These are phyloP conservation scores for Chlorella variabilis DNA, from an alignment of 163 green algal species.

Conservation along the genomic window DNA sequence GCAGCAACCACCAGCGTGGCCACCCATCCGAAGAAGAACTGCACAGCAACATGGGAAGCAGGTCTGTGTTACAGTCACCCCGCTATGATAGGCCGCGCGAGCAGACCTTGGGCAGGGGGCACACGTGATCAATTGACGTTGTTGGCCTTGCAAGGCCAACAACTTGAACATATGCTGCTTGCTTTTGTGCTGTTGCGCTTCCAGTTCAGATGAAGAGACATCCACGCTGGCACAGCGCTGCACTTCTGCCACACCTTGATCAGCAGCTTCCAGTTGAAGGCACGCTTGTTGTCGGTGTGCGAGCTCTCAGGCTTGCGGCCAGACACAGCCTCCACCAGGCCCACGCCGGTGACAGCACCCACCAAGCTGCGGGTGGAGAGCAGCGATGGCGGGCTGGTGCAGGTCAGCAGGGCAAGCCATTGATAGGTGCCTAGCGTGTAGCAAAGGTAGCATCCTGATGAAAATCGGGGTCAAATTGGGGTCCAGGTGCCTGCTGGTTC, in stretches of 20 bases:
- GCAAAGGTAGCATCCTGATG: background rate
- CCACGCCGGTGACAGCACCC: constrained; percentile 54
- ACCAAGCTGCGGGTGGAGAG: constrained; percentile 15
- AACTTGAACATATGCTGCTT: no score
- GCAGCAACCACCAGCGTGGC: constrained; percentile 50
- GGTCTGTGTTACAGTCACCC: no score
- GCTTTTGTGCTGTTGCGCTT: no score
- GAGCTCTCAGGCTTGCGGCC: background rate
- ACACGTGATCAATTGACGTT: background rate
- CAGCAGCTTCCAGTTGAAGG: constrained; percentile 24
- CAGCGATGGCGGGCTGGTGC: no score
- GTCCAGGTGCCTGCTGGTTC: background rate
- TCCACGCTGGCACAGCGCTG: no score
- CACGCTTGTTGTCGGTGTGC: background rate
- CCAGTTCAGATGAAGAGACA: no score
- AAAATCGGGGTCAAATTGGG: background rate
- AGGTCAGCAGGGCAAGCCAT: constrained; percentile 2
- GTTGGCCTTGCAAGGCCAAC: no score
- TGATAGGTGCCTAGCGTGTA: no score
- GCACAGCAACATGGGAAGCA: no score
- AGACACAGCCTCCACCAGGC: constrained; percentile 45
- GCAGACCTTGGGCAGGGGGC: no score
- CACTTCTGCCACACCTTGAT: background rate
- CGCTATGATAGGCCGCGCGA: no score
- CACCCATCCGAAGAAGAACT: constrained; percentile 52